A percentile compares a stretch with the other conserved stretches of the same genome.
Conservation (phyloP, 352 stramenopile species). For the Globisporangium nunn region DNA sequence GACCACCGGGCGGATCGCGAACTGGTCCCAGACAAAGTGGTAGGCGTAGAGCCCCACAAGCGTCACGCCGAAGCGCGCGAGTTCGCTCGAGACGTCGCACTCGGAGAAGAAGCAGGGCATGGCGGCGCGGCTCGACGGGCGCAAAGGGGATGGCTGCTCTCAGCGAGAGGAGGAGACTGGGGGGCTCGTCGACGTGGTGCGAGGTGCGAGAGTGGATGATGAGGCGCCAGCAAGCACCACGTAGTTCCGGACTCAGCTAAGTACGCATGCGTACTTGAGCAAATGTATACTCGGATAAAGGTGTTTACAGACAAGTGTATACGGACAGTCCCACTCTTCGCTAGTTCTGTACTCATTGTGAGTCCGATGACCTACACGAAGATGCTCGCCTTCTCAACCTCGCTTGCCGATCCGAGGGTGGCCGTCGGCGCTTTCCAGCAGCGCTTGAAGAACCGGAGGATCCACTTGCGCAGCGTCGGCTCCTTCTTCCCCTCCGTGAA, state of each 20-base stretch:
- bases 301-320: too few relatives aligned
- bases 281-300: too few relatives aligned
- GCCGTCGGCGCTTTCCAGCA: constrained; percentile 38
- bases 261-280: too few relatives aligned
- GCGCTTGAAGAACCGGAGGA: constrained; percentile 77
- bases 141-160: too few relatives aligned
- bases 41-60: constrained; percentile 57
- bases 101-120: constrained; percentile 74
- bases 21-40: constrained; percentile 61
- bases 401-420: constrained; percentile 9
- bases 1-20: constrained; percentile 49
- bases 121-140: too few relatives aligned
- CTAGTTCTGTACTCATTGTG: too few relatives aligned
- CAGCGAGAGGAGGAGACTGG: too few relatives aligned
- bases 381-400: constrained; percentile 44
- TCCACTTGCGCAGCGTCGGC: constrained; percentile 72
- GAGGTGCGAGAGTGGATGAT: too few relatives aligned
- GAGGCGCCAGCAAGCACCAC: too few relatives aligned
- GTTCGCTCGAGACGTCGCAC: constrained; percentile 45
- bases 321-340: too few relatives aligned
- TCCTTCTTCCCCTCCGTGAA: constrained; percentile 82
- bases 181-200: too few relatives aligned
- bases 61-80: constrained; percentile 48
- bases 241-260: too few relatives aligned
- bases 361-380: constrained; percentile 27